These are phyloP conservation scores for Begonia loranthoides DNA, from an alignment of 306 rosid species.

Conservation along the genomic window DNA sequence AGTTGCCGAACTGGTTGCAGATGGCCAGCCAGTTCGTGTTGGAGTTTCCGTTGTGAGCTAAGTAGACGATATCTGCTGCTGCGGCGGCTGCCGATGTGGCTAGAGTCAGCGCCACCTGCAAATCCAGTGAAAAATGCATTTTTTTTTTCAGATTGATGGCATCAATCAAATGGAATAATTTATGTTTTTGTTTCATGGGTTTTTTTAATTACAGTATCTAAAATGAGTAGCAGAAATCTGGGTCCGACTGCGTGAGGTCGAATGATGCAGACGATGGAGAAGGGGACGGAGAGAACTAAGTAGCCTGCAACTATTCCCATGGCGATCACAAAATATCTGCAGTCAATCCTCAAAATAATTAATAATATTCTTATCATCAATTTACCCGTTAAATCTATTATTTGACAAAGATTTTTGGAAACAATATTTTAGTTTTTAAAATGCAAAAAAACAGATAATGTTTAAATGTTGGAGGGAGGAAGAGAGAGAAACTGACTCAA, in stretches of 20 bases:
- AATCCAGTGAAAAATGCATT: background rate
- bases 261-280: conserved; percentile 56
- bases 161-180: background rate
- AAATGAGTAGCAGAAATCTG: conserved; percentile 51
- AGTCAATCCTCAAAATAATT: conserved; percentile 1
- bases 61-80: conserved; percentile 58
- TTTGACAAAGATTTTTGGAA: no score
- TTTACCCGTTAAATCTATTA: no score
- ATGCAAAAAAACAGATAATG: no score
- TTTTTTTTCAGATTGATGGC: background rate
- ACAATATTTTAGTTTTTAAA: no score
- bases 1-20: conserved; percentile 74
- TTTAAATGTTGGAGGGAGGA: no score
- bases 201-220: conserved; percentile 47
- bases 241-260: conserved; percentile 69
- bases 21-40: conserved; percentile 83
- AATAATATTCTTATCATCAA: no score
- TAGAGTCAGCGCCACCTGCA: conserved; percentile 57
- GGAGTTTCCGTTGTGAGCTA: conserved; percentile 75
- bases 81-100: conserved; percentile 50
- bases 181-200: background rate
- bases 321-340: conserved; percentile 81
- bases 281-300: conserved; percentile 63
- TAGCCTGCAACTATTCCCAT: conserved; percentile 73
- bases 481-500: conserved; percentile 34